Conservation (phyloP, 139 green algal genomes). For the Tetraselmis chui region DNA sequence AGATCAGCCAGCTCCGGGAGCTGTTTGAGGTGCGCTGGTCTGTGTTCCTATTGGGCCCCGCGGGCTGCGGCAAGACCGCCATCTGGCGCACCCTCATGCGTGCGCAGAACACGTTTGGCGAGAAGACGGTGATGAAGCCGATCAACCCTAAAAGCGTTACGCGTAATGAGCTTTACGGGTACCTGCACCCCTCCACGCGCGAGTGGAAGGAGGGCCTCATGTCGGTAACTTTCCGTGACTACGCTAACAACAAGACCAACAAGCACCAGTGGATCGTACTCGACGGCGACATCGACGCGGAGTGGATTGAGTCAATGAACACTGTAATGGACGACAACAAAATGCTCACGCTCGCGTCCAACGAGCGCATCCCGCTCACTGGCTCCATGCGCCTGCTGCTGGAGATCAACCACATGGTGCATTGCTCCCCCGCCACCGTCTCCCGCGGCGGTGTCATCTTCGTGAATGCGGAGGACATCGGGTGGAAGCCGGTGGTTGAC, state of each 20-base stretch:
- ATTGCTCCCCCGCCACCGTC: slow-evolving; percentile 87
- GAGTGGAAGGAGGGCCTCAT: slow-evolving; percentile 95
- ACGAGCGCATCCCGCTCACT: slow-evolving; percentile 88
- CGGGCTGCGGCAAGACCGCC: slow-evolving; percentile 85
- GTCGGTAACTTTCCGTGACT: slow-evolving; percentile 76
- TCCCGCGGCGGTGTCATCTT: slow-evolving; percentile 88
- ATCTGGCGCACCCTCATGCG: slow-evolving; percentile 84
- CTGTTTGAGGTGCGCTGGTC: slow-evolving; percentile 85
- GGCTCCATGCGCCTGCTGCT: slow-evolving; percentile 82
- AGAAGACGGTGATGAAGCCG: slow-evolving; percentile 70
- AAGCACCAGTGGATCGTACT: slow-evolving; percentile 95
- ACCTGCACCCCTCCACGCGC: slow-evolving; percentile 69
- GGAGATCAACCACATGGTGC: slow-evolving; percentile 77
- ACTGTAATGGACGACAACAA: slow-evolving; percentile 90
- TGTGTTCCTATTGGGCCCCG: slow-evolving; percentile 85
- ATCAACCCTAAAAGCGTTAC: slow-evolving; percentile 88
- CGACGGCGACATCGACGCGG: slow-evolving; percentile 90
- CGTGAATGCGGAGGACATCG: slow-evolving; percentile 78
- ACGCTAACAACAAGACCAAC: slow-evolving; percentile 72
- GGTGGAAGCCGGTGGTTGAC: slow-evolving; percentile 78
- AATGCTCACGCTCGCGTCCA: slow-evolving; percentile 87
- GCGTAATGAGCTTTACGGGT: slow-evolving; percentile 92
- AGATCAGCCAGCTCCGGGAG: slow-evolving; percentile 74
- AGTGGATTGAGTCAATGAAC: slow-evolving; percentile 92
- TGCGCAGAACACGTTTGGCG: slow-evolving; percentile 62